phyloP scores from a whole-genome alignment of 495 filamentous ascomycete species.

The Aspergillus wentii region DNA sequence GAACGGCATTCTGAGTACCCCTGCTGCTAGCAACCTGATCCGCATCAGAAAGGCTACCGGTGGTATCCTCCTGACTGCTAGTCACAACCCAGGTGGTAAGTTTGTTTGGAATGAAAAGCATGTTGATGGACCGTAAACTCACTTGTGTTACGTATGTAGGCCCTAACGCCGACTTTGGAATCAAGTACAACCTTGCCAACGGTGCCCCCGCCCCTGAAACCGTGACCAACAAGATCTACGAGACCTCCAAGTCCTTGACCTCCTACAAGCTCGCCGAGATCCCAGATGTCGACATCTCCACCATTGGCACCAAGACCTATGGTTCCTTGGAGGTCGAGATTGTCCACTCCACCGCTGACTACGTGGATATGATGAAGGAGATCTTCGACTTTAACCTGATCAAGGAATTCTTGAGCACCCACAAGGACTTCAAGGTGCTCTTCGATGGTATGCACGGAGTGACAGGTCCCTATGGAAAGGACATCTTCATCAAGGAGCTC shows the following conservation, averaged over 20 bases:
- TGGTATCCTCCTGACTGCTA: conserved; percentile 93
- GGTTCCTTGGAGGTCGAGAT: conserved; percentile 89
- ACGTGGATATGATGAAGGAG: conserved; percentile 90
- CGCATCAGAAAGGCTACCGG: conserved; percentile 90
- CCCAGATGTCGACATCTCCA: conserved; percentile 77
- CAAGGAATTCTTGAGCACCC: conserved; percentile 78
- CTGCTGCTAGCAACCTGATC: conserved; percentile 92
- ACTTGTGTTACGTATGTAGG: conserved; percentile 51
- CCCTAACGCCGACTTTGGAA: conserved; percentile 90
- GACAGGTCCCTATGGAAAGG: conserved; percentile 89
- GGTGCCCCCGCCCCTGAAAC: conserved; percentile 92
- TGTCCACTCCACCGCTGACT: conserved; percentile 86
- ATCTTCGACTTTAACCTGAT: conserved; percentile 98
- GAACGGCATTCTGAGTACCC: conserved; percentile 92
- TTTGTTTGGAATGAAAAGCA: conserved; percentile 3
- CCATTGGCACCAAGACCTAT: conserved; percentile 77
- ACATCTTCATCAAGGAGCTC: conserved; percentile 91
- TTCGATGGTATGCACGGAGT: conserved; percentile 95
- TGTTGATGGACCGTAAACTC: neutral
- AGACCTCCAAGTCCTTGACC: conserved; percentile 77
- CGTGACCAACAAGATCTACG: conserved; percentile 96
- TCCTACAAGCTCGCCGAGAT: conserved; percentile 91
- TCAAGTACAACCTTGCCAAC: conserved; percentile 98
- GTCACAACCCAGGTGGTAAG: conserved; percentile 96
- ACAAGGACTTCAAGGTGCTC: conserved; percentile 92